phyloP scores from a whole-genome alignment of 75 land plant genomes.

The Picea sitchensis region DNA sequence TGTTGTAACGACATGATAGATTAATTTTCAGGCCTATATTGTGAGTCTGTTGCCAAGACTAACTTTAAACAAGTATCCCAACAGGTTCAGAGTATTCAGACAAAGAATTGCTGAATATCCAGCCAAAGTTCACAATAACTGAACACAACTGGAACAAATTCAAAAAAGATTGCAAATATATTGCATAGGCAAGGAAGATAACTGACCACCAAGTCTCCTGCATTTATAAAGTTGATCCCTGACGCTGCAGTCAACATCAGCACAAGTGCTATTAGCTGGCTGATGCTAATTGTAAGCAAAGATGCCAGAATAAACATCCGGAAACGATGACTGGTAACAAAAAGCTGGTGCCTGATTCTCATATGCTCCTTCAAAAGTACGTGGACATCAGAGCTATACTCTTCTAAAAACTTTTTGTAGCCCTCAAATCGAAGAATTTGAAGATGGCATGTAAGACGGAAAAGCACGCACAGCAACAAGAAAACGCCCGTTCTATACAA shows the following conservation, averaged over 20 bases:
- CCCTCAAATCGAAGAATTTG: constrained; percentile 71
- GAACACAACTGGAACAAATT: not conserved
- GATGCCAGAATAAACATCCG: constrained; percentile 48
- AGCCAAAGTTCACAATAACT: not conserved
- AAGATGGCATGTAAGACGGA: constrained; percentile 70
- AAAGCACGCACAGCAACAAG: constrained; percentile 70
- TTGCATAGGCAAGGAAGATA: not conserved
- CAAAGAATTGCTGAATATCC: not conserved
- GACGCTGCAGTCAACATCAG: constrained; percentile 34
- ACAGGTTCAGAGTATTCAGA: not conserved
- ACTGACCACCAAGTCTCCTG: constrained; percentile 68
- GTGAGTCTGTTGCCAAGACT: not conserved
- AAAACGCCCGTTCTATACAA: constrained; percentile 64
- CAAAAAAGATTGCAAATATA: not conserved
- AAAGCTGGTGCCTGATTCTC: constrained; percentile 63
- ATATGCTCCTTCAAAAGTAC: constrained; percentile 51
- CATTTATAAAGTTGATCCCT: constrained; percentile 52
- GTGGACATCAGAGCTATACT: constrained; percentile 21
- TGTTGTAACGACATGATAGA: not conserved
- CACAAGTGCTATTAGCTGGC: constrained; percentile 59
- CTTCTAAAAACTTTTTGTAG: constrained; percentile 40
- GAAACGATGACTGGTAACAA: constrained; percentile 63
- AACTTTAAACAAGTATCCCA: not conserved
- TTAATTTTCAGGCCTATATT: not conserved
- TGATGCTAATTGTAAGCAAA: constrained; percentile 48